Base-by-base conservation (phyloP, 371 early-diverging fungal species). In the Fennellomyces sp. region DNA sequence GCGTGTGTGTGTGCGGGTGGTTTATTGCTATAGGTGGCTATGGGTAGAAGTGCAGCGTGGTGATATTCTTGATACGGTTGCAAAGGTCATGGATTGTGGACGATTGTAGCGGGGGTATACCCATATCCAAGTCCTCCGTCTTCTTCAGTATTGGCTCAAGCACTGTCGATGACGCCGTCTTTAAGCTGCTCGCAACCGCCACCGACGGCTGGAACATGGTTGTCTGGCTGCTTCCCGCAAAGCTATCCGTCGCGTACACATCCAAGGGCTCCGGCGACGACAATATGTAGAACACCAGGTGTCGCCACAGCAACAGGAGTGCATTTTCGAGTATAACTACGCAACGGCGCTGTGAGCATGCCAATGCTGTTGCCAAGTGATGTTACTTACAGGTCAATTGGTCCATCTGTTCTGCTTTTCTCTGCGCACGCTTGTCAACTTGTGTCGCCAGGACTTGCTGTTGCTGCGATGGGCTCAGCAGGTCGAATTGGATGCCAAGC, bases 271-370 rank as follows among this genome's bases (percentile, higher is more conserved):
- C 45, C 15, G 35, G 28, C 8, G 63, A 54, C 0, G 61, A 50
- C 7, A 65, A 36, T 56, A 72, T 42, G 31, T 75, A 75, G 23
- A 54, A 75, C 29, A 65, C 76, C 5, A 75, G 61, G 29, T 75
- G 76, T 15, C 76, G 70, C 73, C 72, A 72, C 3, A 70, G 62
- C 31, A 75, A 56, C 31, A 68, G 56, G 5, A 72, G 3, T 2
- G 63, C 57, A 21, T 65, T 69, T 41, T 75, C 70, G 13, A 70
- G 52, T 3, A 65, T 61, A 51, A 69, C 65, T 64, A 49, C 10
- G 6, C 25, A 25, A 38, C 21, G 13, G 7, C 6, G n/a, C n/a
- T n/a, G n/a, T n/a, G n/a, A n/a, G n/a, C n/a, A n/a, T n/a, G n/a
- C n/a, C n/a, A n/a, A 36, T 11, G 38, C n/a, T n/a, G n/a, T n/a